Evolutionary conservation across 1,139 yeast species (phyloP), one percentile per base, ranked within the genome.

Genomic region (Chernovozyma sophiae-reginae): DNA sequence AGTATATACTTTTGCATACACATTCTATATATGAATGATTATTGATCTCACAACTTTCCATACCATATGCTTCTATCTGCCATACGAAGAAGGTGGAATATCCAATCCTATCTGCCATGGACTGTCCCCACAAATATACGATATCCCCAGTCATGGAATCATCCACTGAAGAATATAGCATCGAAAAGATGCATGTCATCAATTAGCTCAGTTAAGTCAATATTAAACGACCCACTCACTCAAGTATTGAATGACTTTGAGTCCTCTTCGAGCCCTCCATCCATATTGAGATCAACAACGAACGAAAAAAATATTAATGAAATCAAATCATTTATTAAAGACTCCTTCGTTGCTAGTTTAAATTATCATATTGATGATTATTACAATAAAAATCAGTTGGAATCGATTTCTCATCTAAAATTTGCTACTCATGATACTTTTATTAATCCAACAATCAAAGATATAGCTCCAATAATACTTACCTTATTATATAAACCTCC

Each of bases 381-480:
- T 26, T 16, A 7, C 11, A 14, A 13, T 6, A 12, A 26, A 16
- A 13, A 26, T 12, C 29, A 6, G 12, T 7, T 6, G 10, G 10
- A 6, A 6, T 7, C 6, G 10, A 14, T 26, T 11, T 13, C 15
- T 11, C 6, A 26, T 16, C 6, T 26, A 6, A 12, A 13, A 6
- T 26, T 26, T 26, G 6, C 29, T 11, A 12, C 17, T 6, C 6
- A 26, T 16, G 29, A 26, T 26, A 26, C 15, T 6, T 28, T 28
- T 16, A 23, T 33, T 3, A 23, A 24, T 13, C 36, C 36, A n/a
- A 22, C 18, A n/a, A 6, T 33, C 11, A 19, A 19, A 4, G 36
- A 33, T 12, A 23, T 33, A 8, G 36, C 28, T 10, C 36, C 32
- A 14, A 18, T 33, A 13, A 10, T 33, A 6, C 12, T 28, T 15